A percentile compares a stretch with the other conserved stretches of the same genome.
phyloP scores from a whole-genome alignment of 169 alveolate genomes.

The Babesia gibsoni region DNA sequence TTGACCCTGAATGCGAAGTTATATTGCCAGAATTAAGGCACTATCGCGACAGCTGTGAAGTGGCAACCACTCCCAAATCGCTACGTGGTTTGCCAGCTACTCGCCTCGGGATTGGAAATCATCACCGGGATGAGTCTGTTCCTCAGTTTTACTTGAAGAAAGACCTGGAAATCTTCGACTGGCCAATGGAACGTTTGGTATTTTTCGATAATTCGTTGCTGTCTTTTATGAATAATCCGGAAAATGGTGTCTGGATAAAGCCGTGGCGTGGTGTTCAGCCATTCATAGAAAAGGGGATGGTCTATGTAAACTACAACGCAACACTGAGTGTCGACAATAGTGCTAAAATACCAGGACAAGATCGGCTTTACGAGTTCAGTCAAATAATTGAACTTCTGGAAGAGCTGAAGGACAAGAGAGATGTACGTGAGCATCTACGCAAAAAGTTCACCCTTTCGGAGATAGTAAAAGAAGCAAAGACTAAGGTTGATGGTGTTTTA shows the following conservation, averaged over 20 bases:
- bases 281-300: constrained; percentile 8
- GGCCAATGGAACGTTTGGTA: constrained; percentile 37
- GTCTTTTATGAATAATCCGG: constrained; percentile 36
- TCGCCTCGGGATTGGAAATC: constrained; percentile 14
- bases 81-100: constrained; percentile 9
- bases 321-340: background rate
- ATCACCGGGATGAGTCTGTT: constrained; percentile 27
- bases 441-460: constrained; percentile 6
- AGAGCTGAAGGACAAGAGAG: background rate
- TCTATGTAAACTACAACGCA: background rate
- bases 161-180: constrained; percentile 14
- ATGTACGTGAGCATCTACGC: constrained; percentile 16
- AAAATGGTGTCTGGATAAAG: constrained; percentile 41
- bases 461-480: background rate
- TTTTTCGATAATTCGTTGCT: constrained; percentile 41
- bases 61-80: constrained; percentile 10
- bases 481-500: too few relatives aligned
- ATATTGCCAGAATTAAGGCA: background rate
- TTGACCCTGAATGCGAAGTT: constrained; percentile 28
- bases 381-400: constrained; percentile 29
- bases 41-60: constrained; percentile 35
- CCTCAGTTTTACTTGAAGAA: constrained; percentile 17
- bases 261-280: constrained; percentile 37
- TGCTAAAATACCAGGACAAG: constrained; percentile 21
- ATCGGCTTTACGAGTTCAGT: constrained; percentile 27